These are phyloP conservation scores for Alternaria panax DNA, from an alignment of 2,329 filamentous ascomycete genomes.

Conservation along the genomic window DNA sequence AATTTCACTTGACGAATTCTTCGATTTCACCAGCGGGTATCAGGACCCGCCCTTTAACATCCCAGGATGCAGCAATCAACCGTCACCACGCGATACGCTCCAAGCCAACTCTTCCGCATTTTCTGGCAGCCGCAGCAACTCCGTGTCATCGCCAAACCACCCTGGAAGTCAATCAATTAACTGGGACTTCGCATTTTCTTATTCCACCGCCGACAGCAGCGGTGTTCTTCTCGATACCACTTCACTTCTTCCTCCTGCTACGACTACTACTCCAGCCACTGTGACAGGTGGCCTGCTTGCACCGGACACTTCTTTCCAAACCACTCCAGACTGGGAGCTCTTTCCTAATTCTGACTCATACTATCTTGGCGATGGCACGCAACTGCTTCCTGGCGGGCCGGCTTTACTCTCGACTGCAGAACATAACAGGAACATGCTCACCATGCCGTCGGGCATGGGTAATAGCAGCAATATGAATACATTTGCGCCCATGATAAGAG, in stretches of 20 bases:
- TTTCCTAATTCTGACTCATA: conserved; percentile 32
- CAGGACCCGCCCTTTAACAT: conserved; percentile 44
- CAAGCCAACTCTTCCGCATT: conserved; percentile 24
- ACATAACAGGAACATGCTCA: conserved; percentile 21
- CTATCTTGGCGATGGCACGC: conserved; percentile 32
- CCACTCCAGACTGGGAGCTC: conserved; percentile 34
- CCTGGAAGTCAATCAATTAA: conserved; percentile 37
- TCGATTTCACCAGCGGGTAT: conserved; percentile 48
- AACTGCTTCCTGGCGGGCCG: conserved; percentile 24
- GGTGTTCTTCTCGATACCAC: conserved; percentile 27
- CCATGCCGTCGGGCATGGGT: conserved; percentile 28
- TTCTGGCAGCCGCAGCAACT: conserved; percentile 41
- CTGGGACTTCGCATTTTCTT: conserved; percentile 40
- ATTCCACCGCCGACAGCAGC: conserved; percentile 32
- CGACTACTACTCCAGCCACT: conserved; percentile 15
- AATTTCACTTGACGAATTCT: conserved; percentile 49
- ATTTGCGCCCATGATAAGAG: conserved; percentile 35
- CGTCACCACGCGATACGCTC: conserved; percentile 30
- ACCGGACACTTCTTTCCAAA: conserved; percentile 29
- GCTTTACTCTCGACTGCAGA: conserved; percentile 21
- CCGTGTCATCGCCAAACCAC: conserved; percentile 29
- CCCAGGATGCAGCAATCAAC: conserved; percentile 40
- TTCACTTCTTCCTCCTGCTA: conserved; percentile 29
- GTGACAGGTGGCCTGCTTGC: conserved; percentile 26
- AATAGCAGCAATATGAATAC: conserved; percentile 24